Percentiles rank a stretch among this genome's conserved stretches.
Conservation (phyloP, 192 early-diverging fungal species). For the Polychytrium aggregatum region DNA sequence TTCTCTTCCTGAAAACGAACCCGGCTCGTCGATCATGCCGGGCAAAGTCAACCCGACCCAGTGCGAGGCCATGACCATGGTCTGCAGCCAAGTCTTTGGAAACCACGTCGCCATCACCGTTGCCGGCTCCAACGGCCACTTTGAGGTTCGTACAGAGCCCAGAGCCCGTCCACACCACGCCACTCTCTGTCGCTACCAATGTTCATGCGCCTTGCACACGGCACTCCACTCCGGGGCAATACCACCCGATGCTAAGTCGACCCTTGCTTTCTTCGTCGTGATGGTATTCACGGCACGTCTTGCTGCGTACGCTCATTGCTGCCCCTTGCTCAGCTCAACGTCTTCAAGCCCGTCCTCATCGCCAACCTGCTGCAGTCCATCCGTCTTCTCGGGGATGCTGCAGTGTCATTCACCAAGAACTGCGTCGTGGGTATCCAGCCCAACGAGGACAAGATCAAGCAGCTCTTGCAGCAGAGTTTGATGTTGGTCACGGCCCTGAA, state of each 20-base stretch:
- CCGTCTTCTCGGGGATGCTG: slow-evolving; percentile 74
- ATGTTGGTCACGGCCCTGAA: slow-evolving; percentile 99
- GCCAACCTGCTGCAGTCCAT: slow-evolving; percentile 93
- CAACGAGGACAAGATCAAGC: slow-evolving; percentile 81
- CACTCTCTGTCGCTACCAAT: background rate
- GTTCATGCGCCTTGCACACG: background rate
- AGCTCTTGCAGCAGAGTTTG: slow-evolving; percentile 80
- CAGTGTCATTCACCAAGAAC: slow-evolving; percentile 87
- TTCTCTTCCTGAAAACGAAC: slow-evolving; percentile 95
- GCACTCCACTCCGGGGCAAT: background rate
- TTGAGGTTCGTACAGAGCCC: slow-evolving; percentile 51
- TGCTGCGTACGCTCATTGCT: background rate
- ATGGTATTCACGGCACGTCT: too few species aligned
- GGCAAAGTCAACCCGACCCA: slow-evolving; percentile 99
- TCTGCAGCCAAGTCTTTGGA: slow-evolving; percentile 97
- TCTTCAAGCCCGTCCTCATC: slow-evolving; percentile 99
- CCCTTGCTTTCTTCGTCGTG: too few species aligned
- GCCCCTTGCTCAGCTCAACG: slow-evolving; percentile 61
- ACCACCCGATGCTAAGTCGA: background rate
- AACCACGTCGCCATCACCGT: slow-evolving; percentile 91
- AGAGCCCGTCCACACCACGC: background rate
- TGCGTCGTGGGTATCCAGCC: slow-evolving; percentile 92
- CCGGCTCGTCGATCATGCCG: slow-evolving; percentile 98
- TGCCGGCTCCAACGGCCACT: slow-evolving; percentile 93
- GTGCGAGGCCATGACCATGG: slow-evolving; percentile 99